A percentile compares a stretch with the other conserved stretches of the same genome.
phyloP scores from a whole-genome alignment of 1,284 basidiomycete species.

The Trametes hirsuta region DNA sequence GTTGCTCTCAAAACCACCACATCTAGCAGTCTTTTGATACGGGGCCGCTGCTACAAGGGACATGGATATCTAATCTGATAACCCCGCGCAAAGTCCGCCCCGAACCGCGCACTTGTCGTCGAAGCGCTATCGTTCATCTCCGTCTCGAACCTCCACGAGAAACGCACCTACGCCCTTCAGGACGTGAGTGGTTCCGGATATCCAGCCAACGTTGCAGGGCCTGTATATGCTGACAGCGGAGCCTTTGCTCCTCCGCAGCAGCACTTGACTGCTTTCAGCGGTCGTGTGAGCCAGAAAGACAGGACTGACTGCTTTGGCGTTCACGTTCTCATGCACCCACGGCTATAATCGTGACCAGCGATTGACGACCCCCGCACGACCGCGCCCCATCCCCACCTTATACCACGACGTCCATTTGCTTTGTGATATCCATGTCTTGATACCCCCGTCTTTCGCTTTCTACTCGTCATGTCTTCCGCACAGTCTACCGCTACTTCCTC shows the following conservation, averaged over 20 bases:
- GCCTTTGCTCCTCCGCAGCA: constrained; percentile 3
- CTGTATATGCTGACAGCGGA: background rate
- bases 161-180: background rate
- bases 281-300: constrained; percentile 7
- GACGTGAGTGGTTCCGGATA: background rate
- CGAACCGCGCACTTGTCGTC: background rate
- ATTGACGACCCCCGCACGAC: background rate
- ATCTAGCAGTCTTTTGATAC: too few relatives aligned
- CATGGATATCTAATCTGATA: too few relatives aligned
- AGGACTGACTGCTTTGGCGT: background rate
- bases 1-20: too few relatives aligned
- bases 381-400: background rate
- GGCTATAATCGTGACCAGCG: constrained; percentile 8
- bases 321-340: constrained; percentile 16
- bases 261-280: constrained; percentile 1
- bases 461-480: constrained; percentile 6
- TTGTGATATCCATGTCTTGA: constrained; percentile 14
- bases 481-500: constrained; percentile 7
- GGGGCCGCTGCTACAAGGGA: too few relatives aligned
- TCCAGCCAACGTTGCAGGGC: too few relatives aligned
- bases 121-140: background rate
- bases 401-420: constrained; percentile 3
- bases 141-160: background rate
- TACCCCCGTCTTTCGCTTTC: background rate
- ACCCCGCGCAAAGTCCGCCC: too few relatives aligned